Percentiles rank a stretch among this genome's conserved stretches.
Evolutionary conservation across 2,329 filamentous ascomycete genomes (phyloP).

Genomic region (Lachnellula suecica): DNA sequence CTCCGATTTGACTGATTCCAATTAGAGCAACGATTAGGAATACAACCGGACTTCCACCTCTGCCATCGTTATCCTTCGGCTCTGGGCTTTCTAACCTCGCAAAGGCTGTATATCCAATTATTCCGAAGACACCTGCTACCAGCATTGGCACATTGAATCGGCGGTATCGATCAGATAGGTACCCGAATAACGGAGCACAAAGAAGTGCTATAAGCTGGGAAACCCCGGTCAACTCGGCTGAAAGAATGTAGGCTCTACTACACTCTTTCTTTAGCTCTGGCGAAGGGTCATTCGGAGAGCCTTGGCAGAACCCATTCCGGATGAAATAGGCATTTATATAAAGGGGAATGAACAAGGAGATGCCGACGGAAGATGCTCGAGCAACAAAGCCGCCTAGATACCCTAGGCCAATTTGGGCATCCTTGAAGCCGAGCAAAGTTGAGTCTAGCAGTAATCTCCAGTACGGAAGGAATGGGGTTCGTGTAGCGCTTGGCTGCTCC

Average conservation of each 20-base stretch:
- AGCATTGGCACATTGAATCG: slow-evolving; percentile 74
- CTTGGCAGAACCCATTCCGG: slow-evolving; percentile 73
- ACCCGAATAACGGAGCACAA: slow-evolving; percentile 85
- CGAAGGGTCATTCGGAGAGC: slow-evolving; percentile 60
- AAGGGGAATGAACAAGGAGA: slow-evolving; percentile 91
- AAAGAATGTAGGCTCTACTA: slow-evolving; percentile 81
- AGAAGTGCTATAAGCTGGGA: slow-evolving; percentile 85
- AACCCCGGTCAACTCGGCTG: slow-evolving; percentile 82
- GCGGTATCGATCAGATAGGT: slow-evolving; percentile 67
- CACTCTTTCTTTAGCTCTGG: slow-evolving; percentile 84
- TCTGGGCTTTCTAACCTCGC: slow-evolving; percentile 78
- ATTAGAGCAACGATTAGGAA: slow-evolving; percentile 78
- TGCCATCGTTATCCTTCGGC: slow-evolving; percentile 59
- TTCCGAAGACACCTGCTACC: slow-evolving; percentile 68
- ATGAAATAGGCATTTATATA: slow-evolving; percentile 92
- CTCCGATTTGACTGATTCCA: slow-evolving; percentile 91
- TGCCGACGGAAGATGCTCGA: slow-evolving; percentile 89
- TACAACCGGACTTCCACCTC: slow-evolving; percentile 66
- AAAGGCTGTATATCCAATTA: slow-evolving; percentile 76
- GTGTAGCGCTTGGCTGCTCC: slow-evolving; percentile 1
- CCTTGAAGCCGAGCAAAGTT: slow-evolving; percentile 68
- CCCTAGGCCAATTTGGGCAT: slow-evolving; percentile 77
- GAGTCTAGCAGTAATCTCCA: slow-evolving; percentile 61
- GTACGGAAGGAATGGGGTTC: slow-evolving; percentile 48
- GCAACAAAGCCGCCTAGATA: slow-evolving; percentile 96